Evolutionary conservation across 257 asterid species (phyloP).

Genomic region (Plectranthus barbatus): DNA sequence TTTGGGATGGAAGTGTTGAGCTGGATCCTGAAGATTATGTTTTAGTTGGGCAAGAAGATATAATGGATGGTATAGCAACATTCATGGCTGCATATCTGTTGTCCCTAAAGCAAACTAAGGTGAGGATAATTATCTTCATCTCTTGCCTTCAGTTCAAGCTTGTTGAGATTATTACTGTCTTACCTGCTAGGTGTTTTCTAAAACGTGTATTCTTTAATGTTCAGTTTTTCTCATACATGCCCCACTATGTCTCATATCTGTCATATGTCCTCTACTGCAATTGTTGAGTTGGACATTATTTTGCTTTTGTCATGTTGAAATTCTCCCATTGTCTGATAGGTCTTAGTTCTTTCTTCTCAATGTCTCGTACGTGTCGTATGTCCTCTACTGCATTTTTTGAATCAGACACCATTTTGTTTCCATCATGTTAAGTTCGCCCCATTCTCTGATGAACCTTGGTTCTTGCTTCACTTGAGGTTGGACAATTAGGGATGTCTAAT

Average conservation of each 20-base stretch:
- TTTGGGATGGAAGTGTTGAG: slow-evolving; percentile 73
- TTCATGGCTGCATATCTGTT: slow-evolving; percentile 93
- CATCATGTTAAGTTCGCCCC: too few relatives aligned
- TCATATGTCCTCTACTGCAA: too few relatives aligned
- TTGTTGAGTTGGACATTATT: neutral
- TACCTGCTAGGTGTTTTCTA: slow-evolving; percentile 7
- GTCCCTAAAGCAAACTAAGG: slow-evolving; percentile 94
- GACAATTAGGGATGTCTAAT: too few relatives aligned
- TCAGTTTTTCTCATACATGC: neutral
- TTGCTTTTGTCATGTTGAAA: neutral
- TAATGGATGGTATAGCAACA: slow-evolving; percentile 92
- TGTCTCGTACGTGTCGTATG: too few relatives aligned
- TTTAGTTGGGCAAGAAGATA: slow-evolving; percentile 92
- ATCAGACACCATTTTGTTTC: too few relatives aligned
- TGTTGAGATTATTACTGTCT: neutral
- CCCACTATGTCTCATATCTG: neutral
- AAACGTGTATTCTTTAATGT: neutral
- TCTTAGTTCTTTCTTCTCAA: neutral
- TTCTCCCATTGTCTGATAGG: neutral
- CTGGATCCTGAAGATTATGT: slow-evolving; percentile 74
- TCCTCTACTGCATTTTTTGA: too few relatives aligned
- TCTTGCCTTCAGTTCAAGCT: slow-evolving; percentile 4
- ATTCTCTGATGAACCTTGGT: too few relatives aligned
- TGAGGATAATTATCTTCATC: slow-evolving; percentile 13
- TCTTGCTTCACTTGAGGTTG: too few relatives aligned